phyloP scores from a whole-genome alignment of 192 early-diverging fungal genomes.

The Allomyces macrogynus region DNA sequence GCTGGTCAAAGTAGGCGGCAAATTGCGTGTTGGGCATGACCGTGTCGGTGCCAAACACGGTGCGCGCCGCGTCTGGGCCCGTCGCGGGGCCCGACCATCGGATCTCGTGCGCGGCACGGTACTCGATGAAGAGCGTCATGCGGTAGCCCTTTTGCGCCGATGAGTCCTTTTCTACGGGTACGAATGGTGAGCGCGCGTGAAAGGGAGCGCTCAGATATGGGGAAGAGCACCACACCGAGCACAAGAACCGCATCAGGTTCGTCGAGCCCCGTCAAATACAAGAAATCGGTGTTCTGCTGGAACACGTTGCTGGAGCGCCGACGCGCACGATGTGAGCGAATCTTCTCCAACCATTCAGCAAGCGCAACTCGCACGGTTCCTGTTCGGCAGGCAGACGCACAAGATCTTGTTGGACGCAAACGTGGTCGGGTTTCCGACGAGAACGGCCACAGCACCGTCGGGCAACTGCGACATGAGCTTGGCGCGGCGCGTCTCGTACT shows the following conservation, averaged over 20 bases:
- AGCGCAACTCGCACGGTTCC: not conserved
- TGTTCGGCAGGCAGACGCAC: constrained; percentile 13
- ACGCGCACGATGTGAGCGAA: not conserved
- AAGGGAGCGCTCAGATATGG: not conserved
- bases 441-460: constrained; percentile 41
- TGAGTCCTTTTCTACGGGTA: not conserved
- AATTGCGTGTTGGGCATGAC: not conserved
- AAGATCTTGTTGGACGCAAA: constrained; percentile 84
- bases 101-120: constrained; percentile 21
- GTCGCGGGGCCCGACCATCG: constrained; percentile 19
- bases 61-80: not conserved
- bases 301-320: constrained; percentile 50
- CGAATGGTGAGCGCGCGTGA: not conserved
- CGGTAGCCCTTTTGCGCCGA: not conserved
- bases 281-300: constrained; percentile 80
- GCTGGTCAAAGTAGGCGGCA: not conserved
- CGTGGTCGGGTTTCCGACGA: constrained; percentile 49
- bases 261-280: constrained; percentile 76
- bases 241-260: constrained; percentile 67
- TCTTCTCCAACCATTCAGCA: not conserved
- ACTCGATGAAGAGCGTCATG: constrained; percentile 1
- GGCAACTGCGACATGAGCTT: constrained; percentile 40
- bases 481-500: constrained; percentile 57
- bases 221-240: constrained; percentile 13
- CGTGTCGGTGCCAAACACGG: not conserved